These are phyloP conservation scores for Globisporangium heterothallicum DNA, from an alignment of 352 stramenopile genomes.

Conservation along the genomic window DNA sequence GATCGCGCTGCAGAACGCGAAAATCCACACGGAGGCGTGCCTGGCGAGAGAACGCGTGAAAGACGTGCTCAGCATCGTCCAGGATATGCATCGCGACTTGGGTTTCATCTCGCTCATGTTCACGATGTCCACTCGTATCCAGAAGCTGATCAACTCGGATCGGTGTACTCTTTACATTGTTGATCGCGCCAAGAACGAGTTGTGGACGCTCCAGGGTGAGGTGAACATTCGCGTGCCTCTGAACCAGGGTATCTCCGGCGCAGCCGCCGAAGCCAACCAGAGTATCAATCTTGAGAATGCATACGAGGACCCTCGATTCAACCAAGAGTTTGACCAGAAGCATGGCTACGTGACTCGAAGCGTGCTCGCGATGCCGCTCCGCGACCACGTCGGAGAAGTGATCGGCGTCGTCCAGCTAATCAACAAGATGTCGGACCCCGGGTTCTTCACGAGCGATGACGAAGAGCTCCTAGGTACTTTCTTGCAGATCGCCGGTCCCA, in stretches of 20 bases:
- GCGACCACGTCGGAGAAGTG: slow-evolving; percentile 58
- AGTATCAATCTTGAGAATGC: slow-evolving; percentile 82
- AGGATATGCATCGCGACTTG: slow-evolving; percentile 87
- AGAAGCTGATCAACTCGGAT: slow-evolving; percentile 86
- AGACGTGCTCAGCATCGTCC: slow-evolving; percentile 85
- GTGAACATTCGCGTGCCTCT: slow-evolving; percentile 85
- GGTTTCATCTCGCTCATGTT: slow-evolving; percentile 90
- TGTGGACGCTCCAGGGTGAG: slow-evolving; percentile 88
- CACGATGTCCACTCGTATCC: slow-evolving; percentile 86
- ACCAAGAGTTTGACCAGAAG: slow-evolving; percentile 87
- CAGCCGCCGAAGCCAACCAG: slow-evolving; percentile 62
- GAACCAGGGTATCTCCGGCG: slow-evolving; percentile 81
- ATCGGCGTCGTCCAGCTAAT: slow-evolving; percentile 88
- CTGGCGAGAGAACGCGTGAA: slow-evolving; percentile 58
- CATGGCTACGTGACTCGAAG: slow-evolving; percentile 82
- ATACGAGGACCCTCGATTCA: slow-evolving; percentile 86
- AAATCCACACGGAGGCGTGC: slow-evolving; percentile 55
- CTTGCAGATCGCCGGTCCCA: slow-evolving; percentile 83
- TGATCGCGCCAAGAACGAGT: slow-evolving; percentile 83
- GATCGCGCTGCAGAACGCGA: slow-evolving; percentile 83
- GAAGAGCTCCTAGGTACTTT: slow-evolving; percentile 85
- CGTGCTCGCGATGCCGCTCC: slow-evolving; percentile 85
- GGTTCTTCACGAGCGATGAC: slow-evolving; percentile 82
- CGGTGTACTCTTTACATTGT: slow-evolving; percentile 91
- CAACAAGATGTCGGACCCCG: slow-evolving; percentile 73